A percentile compares a stretch with the other conserved stretches of the same genome.
Conservation (phyloP, 2,329 filamentous ascomycete species). For the Whalleya microplaca region DNA sequence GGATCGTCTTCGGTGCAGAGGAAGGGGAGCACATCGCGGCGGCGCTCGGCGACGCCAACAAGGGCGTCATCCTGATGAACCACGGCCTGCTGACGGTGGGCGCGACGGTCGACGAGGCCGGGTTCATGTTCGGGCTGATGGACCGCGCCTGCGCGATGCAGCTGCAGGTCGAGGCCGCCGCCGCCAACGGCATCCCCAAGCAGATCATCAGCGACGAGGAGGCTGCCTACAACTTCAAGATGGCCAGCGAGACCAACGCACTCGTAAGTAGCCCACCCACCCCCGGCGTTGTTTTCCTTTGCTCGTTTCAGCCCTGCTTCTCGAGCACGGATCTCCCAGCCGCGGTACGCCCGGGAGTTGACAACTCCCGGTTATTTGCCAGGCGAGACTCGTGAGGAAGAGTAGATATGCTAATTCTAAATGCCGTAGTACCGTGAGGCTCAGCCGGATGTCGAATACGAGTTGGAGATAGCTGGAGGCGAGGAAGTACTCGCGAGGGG, state of each 20-base stretch:
- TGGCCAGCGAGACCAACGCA: conserved; percentile 39
- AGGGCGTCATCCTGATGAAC: conserved; percentile 68
- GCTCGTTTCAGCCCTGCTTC: too few relatives aligned
- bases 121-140: conserved; percentile 69
- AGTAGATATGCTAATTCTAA: not conserved
- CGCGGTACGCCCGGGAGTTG: not conserved
- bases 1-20: conserved; percentile 60
- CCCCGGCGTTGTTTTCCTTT: too few relatives aligned
- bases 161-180: conserved; percentile 69
- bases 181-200: conserved; percentile 47
- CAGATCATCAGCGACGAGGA: conserved; percentile 46
- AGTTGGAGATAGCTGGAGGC: conserved; percentile 37
- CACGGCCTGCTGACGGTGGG: conserved; percentile 75
- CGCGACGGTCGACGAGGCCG: conserved; percentile 73
- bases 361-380: too few relatives aligned
- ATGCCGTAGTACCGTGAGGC: conserved; percentile 34
- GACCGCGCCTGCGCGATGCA: conserved; percentile 72
- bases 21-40: conserved; percentile 68
- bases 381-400: too few relatives aligned
- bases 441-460: conserved; percentile 40
- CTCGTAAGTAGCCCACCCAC: conserved; percentile 10
- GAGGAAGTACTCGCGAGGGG: conserved; percentile 37
- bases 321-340: not conserved
- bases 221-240: conserved; percentile 44
- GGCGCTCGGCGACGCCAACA: conserved; percentile 61